Evolutionary conservation across 148 eudicot species (phyloP).

Genomic region (Vaccinium macrocarpon): DNA sequence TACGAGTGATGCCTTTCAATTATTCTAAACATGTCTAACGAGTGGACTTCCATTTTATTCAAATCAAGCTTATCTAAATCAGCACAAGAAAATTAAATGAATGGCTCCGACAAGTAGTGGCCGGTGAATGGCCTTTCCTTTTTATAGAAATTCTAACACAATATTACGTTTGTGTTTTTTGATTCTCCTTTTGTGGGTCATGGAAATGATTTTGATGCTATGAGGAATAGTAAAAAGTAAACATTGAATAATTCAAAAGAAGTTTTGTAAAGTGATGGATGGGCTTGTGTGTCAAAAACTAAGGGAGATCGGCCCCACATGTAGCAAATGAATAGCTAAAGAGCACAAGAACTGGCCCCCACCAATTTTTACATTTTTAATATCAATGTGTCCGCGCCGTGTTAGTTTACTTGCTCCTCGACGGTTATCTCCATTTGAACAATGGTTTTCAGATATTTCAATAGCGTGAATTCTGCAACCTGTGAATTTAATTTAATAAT

Average conservation of each 20-base stretch:
- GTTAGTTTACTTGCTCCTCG: too few species aligned
- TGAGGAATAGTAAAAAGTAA: slow-evolving; percentile 6
- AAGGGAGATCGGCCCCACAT: slow-evolving; percentile 6
- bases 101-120: neutral
- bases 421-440: too few species aligned
- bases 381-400: too few species aligned
- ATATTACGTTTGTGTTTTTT: neutral
- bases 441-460: too few species aligned
- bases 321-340: slow-evolving; percentile 3
- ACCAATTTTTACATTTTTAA: too few species aligned
- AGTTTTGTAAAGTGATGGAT: slow-evolving; percentile 15
- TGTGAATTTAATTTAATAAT: too few species aligned
- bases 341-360: slow-evolving; percentile 5
- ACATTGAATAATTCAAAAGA: slow-evolving; percentile 14
- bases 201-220: slow-evolving; percentile 12
- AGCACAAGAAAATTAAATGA: neutral
- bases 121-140: neutral
- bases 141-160: slow-evolving; percentile 2
- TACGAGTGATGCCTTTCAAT: neutral
- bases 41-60: slow-evolving; percentile 19
- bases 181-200: neutral
- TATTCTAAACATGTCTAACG: slow-evolving; percentile 8
- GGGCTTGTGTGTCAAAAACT: slow-evolving; percentile 6
- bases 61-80: slow-evolving; percentile 21
- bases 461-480: too few species aligned